phyloP scores from a whole-genome alignment of 176 grass and related monocot genomes.

The Bolboschoenus planiculmis region DNA sequence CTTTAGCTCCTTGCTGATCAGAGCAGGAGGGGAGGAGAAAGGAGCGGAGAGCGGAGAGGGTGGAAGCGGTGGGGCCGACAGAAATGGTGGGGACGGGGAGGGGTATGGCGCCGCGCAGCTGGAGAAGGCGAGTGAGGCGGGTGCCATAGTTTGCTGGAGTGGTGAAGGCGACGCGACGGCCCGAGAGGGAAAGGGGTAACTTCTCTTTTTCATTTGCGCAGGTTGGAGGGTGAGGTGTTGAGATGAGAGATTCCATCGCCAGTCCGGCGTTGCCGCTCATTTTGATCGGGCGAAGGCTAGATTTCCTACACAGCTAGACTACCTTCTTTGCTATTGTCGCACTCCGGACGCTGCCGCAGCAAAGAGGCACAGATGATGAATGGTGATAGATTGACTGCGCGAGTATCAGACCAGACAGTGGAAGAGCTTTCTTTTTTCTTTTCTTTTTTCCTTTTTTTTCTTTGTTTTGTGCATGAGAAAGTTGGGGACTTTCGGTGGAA shows the following conservation, averaged over 20 bases:
- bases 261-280: not conserved
- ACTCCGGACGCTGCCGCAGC: not conserved
- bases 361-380: too few relatives aligned
- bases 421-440: too few relatives aligned
- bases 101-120: conserved; percentile 40
- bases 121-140: conserved; percentile 42
- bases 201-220: not conserved
- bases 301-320: too few relatives aligned
- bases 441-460: too few relatives aligned
- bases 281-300: not conserved
- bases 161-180: conserved; percentile 72
- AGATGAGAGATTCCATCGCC: not conserved
- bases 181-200: conserved; percentile 27
- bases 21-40: conserved; percentile 24
- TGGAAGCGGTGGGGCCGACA: conserved; percentile 37
- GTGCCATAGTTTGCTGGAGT: conserved; percentile 45
- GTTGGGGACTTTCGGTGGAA: too few relatives aligned
- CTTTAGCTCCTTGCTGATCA: not conserved
- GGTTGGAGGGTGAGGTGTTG: not conserved
- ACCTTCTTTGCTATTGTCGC: not conserved
- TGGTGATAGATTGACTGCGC: too few relatives aligned
- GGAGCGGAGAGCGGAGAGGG: conserved; percentile 39
- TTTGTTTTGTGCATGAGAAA: too few relatives aligned
- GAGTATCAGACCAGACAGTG: not conserved
- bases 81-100: conserved; percentile 63